phyloP scores from a whole-genome alignment of 768 basidiomycete genomes.

The Lanmaoa rubissima region DNA sequence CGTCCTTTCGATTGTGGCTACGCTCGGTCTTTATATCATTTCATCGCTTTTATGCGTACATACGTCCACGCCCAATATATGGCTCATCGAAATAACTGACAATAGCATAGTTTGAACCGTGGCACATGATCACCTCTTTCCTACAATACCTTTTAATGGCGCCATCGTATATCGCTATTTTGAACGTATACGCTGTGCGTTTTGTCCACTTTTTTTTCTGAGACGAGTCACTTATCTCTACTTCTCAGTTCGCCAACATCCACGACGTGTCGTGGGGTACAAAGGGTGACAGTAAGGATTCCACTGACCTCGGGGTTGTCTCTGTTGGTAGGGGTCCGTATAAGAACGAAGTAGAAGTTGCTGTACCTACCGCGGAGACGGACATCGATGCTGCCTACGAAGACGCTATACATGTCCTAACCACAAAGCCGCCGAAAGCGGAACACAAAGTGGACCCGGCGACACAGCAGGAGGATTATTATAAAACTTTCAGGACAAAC shows the following conservation, averaged over 20 bases:
- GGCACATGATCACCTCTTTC: conserved; percentile 98
- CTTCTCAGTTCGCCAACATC: conserved; percentile 71
- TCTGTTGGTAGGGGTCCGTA: conserved; percentile 47
- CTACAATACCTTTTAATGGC: conserved; percentile 90
- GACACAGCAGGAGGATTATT: conserved; percentile 82
- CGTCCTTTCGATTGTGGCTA: conserved; percentile 81
- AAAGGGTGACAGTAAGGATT: conserved; percentile 88
- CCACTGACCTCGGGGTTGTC: conserved; percentile 84
- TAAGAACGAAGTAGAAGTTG: conserved; percentile 83
- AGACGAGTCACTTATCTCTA: not conserved
- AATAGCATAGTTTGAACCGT: conserved; percentile 79
- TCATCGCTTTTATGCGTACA: conserved; percentile 78
- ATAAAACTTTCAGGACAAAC: conserved; percentile 86
- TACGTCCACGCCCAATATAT: conserved; percentile 33
- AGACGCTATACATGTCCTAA: conserved; percentile 81
- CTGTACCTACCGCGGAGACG: conserved; percentile 80
- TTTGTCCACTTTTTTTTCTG: not conserved
- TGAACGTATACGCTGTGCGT: conserved; percentile 82
- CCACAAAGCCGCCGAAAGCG: conserved; percentile 72
- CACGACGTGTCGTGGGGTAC: conserved; percentile 96
- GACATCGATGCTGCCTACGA: conserved; percentile 91
- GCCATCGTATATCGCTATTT: conserved; percentile 89
- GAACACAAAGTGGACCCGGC: conserved; percentile 58
- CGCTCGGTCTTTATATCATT: conserved; percentile 83
- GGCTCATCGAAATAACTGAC: not conserved